Percentiles rank a stretch among this genome's conserved stretches.
Evolutionary conservation across 1,284 basidiomycete genomes (phyloP).

Genomic region (Heterobasidion occidentale): DNA sequence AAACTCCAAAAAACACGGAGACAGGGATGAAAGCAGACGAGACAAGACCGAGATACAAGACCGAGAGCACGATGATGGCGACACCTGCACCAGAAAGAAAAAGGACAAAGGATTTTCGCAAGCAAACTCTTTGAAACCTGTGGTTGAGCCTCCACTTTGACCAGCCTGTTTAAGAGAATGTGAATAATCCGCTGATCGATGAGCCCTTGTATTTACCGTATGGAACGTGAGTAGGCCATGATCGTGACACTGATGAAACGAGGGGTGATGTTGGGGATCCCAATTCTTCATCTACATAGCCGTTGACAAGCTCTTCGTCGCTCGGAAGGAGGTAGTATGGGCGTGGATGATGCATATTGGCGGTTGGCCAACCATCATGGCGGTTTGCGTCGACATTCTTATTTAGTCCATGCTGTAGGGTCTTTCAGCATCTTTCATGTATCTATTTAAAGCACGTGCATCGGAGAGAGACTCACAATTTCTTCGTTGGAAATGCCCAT

Average conservation of each 20-base stretch:
- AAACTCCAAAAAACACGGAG: background rate
- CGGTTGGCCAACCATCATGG: no score
- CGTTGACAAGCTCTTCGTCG: background rate
- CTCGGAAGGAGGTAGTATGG: background rate
- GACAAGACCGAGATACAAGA: background rate
- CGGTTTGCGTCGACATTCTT: no score
- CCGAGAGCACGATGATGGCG: background rate
- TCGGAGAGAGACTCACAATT: no score
- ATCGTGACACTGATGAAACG: background rate
- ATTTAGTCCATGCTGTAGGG: no score
- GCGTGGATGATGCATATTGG: no score
- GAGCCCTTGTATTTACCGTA: background rate
- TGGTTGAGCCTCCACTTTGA: no score
- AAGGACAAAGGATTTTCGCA: background rate
- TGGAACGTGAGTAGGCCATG: background rate
- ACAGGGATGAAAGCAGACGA: background rate
- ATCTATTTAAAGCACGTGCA: no score
- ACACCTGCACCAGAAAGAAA: background rate
- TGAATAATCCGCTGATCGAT: background rate
- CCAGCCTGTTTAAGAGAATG: background rate
- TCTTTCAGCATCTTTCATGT: no score
- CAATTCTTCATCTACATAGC: background rate
- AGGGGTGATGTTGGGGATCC: background rate
- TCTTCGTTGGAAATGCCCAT: no score
- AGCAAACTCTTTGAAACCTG: background rate